These are phyloP conservation scores for Neonectria ditissima DNA, from an alignment of 2,329 filamentous ascomycete genomes.

Conservation along the genomic window DNA sequence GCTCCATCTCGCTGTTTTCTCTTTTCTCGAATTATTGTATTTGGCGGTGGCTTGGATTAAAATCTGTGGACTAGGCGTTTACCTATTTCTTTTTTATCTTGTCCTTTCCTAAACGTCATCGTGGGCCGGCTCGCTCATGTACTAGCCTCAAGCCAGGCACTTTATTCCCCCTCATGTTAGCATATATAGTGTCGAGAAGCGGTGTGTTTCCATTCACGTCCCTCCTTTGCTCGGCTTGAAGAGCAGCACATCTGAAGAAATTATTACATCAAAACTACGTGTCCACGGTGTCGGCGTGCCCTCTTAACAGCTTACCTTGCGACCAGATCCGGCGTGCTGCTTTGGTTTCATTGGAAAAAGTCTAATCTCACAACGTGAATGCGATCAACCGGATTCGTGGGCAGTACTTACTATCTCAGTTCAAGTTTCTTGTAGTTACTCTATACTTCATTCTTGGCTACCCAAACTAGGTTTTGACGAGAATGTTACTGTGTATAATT, in stretches of 20 bases:
- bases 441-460: too few relatives aligned
- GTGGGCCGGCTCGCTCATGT: constrained; percentile 41
- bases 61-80: constrained; percentile 49
- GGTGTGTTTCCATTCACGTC: constrained; percentile 41
- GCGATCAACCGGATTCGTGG: background rate
- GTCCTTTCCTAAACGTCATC: constrained; percentile 33
- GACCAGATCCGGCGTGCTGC: too few relatives aligned
- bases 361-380: too few relatives aligned
- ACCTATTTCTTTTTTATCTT: constrained; percentile 39
- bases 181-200: constrained; percentile 43
- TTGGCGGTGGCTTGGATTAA: constrained; percentile 48
- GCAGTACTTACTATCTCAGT: background rate
- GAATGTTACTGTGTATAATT: background rate
- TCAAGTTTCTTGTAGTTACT: too few relatives aligned
- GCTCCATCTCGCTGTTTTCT: constrained; percentile 33
- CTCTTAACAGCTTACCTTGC: too few relatives aligned
- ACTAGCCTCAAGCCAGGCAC: constrained; percentile 42
- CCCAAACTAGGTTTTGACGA: too few relatives aligned
- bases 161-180: constrained; percentile 42
- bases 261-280: constrained; percentile 20
- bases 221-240: constrained; percentile 37
- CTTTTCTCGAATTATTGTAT: constrained; percentile 37
- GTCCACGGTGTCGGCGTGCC: too few relatives aligned
- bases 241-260: constrained; percentile 35
- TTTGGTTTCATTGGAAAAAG: background rate